A percentile compares a stretch with the other conserved stretches of the same genome.
Evolutionary conservation across 2,329 filamentous ascomycete species (phyloP).

Genomic region (Colletotrichum graminicola): DNA sequence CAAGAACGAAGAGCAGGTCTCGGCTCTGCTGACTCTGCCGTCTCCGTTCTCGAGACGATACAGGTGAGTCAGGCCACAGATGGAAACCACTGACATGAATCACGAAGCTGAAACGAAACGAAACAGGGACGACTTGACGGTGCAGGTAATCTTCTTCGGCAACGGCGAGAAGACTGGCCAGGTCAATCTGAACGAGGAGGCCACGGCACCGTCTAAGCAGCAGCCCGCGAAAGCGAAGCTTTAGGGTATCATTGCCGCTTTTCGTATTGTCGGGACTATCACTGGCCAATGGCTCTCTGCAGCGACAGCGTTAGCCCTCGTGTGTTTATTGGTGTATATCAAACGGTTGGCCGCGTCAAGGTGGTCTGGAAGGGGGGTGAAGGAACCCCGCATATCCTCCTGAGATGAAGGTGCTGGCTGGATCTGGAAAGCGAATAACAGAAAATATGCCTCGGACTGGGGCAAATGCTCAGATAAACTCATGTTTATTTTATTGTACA

Average conservation of each 20-base stretch:
- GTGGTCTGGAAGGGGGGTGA: not conserved
- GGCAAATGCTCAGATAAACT: not conserved
- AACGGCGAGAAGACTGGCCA: conserved; percentile 81
- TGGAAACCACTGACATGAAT: not conserved
- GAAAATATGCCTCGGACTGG: not conserved
- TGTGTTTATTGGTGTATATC: conserved; percentile 8
- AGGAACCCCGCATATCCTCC: not conserved
- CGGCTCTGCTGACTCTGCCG: conserved; percentile 89
- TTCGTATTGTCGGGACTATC: not conserved
- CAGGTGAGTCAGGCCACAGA: conserved; percentile 64
- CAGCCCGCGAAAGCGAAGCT: conserved; percentile 55
- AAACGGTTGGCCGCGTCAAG: not conserved
- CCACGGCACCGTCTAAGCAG: conserved; percentile 69
- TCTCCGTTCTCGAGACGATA: conserved; percentile 93
- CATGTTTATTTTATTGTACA: not conserved
- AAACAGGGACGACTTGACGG: conserved; percentile 88
- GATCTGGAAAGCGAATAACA: conserved; percentile 10
- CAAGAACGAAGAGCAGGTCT: conserved; percentile 92
- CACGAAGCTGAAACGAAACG: conserved; percentile 14
- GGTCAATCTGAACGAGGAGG: conserved; percentile 87
- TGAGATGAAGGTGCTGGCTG: not conserved
- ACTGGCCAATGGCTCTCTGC: not conserved
- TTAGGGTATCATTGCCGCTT: conserved; percentile 43
- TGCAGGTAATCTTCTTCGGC: conserved; percentile 99
- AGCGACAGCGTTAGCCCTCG: not conserved